Evolutionary conservation across 176 grass and related monocot genomes (phyloP).

Genomic region (Avena insularis): DNA sequence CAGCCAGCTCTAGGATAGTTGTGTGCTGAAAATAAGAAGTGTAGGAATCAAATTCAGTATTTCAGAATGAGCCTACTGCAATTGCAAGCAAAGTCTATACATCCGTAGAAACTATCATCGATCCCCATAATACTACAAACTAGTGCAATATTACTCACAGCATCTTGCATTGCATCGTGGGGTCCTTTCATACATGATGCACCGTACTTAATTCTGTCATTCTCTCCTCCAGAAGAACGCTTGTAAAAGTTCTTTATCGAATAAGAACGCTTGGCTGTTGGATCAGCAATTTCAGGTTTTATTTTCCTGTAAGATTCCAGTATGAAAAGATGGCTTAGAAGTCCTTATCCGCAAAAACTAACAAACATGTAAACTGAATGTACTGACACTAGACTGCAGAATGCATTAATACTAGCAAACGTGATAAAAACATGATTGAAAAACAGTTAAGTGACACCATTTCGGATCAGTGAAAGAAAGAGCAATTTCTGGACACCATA

Average conservation of each 20-base stretch:
- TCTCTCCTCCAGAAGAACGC: constrained; percentile 32
- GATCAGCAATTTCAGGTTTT: constrained; percentile 25
- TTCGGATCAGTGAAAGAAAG: background rate
- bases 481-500: constrained; percentile 24
- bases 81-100: background rate
- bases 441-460: background rate
- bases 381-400: constrained; percentile 1
- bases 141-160: constrained; percentile 44
- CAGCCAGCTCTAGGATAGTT: constrained; percentile 39
- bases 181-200: constrained; percentile 29
- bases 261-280: background rate
- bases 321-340: constrained; percentile 20
- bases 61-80: background rate
- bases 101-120: background rate
- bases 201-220: constrained; percentile 42
- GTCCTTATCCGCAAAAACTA: constrained; percentile 28
- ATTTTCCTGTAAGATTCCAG: constrained; percentile 32
- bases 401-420: background rate
- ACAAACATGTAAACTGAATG: constrained; percentile 9
- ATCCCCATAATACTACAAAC: background rate
- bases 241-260: too few relatives aligned
- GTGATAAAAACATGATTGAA: background rate
- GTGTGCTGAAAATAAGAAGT: constrained; percentile 40
- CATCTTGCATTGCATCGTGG: constrained; percentile 5
- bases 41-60: constrained; percentile 15